These are phyloP conservation scores for Lachnum nothofagi DNA, from an alignment of 2,329 filamentous ascomycete species.

Conservation along the genomic window DNA sequence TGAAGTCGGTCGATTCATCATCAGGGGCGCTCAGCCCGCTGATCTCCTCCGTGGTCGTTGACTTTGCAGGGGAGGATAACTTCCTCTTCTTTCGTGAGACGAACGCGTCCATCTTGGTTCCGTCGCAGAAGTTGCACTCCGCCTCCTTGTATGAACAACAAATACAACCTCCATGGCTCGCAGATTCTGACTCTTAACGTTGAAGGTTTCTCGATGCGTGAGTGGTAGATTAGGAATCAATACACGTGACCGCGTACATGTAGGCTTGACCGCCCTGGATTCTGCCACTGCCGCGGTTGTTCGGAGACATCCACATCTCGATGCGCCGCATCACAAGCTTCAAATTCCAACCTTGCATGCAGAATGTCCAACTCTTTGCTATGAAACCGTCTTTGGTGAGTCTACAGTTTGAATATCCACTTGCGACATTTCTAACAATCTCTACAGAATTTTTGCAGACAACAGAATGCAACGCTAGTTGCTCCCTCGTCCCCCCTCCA, in stretches of 20 bases:
- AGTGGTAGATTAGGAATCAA: not conserved
- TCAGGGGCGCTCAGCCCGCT: slow-evolving; percentile 25
- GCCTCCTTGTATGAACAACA: not conserved
- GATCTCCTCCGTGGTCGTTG: slow-evolving; percentile 15
- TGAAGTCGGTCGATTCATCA: slow-evolving; percentile 82
- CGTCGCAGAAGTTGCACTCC: not conserved
- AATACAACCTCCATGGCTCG: not conserved
- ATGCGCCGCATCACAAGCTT: not conserved
- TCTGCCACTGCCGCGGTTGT: not conserved
- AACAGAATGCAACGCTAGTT: not conserved
- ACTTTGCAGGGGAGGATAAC: slow-evolving; percentile 22
- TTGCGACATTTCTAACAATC: no score
- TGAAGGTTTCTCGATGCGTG: not conserved
- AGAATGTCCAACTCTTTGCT: not conserved
- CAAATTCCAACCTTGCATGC: not conserved
- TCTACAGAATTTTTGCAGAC: not conserved
- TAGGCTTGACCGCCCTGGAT: not conserved
- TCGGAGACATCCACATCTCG: not conserved
- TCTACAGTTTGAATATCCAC: no score
- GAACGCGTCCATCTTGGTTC: slow-evolving; percentile 51
- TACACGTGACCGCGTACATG: not conserved
- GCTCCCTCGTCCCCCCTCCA: not conserved
- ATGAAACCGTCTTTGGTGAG: slow-evolving; percentile 2
- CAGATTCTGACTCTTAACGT: not conserved
- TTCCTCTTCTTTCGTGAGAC: slow-evolving; percentile 51